Conservation (phyloP, 345 rosid genomes). For the Pistacia atlantica region DNA sequence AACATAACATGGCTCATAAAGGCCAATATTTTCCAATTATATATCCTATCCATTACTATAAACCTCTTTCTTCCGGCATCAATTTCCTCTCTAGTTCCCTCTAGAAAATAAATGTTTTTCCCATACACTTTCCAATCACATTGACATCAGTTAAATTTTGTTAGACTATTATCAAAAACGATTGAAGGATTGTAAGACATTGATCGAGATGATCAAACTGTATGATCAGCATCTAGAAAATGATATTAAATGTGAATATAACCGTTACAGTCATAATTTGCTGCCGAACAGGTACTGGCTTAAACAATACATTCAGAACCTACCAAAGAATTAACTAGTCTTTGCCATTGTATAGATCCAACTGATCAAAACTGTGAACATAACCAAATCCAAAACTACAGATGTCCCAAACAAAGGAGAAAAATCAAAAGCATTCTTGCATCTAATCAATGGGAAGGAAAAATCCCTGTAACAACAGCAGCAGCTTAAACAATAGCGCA, state of each 20-base stretch:
- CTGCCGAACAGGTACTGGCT: background rate
- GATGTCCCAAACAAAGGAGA: conserved; percentile 14
- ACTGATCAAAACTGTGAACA: background rate
- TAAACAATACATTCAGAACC: background rate
- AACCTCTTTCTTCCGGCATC: too few relatives aligned
- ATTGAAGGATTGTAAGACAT: too few relatives aligned
- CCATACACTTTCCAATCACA: too few relatives aligned
- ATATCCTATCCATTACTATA: too few relatives aligned
- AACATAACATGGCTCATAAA: too few relatives aligned
- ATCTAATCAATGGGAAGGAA: background rate
- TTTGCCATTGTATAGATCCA: conserved; percentile 1
- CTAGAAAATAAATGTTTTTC: too few relatives aligned
- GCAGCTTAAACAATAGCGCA: conserved; percentile 14
- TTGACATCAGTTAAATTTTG: too few relatives aligned
- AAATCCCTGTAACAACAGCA: conserved; percentile 15
- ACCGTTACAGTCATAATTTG: background rate
- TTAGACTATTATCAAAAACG: too few relatives aligned
- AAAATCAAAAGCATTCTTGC: conserved; percentile 4
- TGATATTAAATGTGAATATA: background rate
- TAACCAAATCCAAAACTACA: conserved; percentile 18
- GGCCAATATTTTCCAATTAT: too few relatives aligned
- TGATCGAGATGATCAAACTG: too few relatives aligned
- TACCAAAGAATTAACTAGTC: background rate
- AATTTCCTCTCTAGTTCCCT: too few relatives aligned
- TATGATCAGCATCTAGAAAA: too few relatives aligned